Percentiles rank a stretch among this genome's conserved stretches.
phyloP scores from a whole-genome alignment of 2,329 filamentous ascomycete genomes.

The Aureobasidium sp. region DNA sequence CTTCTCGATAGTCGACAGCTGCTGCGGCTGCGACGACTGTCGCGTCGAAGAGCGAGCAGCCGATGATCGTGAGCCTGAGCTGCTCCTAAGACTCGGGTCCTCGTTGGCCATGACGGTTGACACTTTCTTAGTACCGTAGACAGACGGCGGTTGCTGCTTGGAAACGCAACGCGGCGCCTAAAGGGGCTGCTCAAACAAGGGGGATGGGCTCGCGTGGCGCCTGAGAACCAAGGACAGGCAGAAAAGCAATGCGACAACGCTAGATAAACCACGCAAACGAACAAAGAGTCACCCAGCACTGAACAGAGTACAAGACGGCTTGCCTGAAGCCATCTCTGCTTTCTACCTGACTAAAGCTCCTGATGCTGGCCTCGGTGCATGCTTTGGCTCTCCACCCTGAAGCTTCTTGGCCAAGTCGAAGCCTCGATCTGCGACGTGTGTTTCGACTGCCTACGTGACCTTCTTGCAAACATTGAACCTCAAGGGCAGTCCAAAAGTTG shows the following conservation, averaged over 20 bases:
- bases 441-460: background rate
- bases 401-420: background rate
- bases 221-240: background rate
- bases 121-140: background rate
- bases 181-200: conserved; percentile 3
- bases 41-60: conserved; percentile 28
- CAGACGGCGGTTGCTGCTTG: background rate
- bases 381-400: background rate
- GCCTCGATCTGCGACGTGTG: background rate
- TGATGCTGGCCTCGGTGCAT: background rate
- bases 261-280: background rate
- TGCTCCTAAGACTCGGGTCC: conserved; percentile 51
- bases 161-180: background rate
- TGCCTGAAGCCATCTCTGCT: background rate
- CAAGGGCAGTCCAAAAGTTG: background rate
- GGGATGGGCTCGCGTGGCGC: background rate
- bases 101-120: conserved; percentile 11
- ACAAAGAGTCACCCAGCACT: background rate
- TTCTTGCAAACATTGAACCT: background rate
- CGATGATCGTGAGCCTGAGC: conserved; percentile 42
- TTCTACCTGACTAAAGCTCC: background rate
- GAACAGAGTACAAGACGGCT: background rate
- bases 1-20: conserved; percentile 96
- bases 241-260: background rate
- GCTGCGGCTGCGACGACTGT: conserved; percentile 53